A percentile compares a stretch with the other conserved stretches of the same genome.
These are phyloP conservation scores for Elymus sibiricus DNA, from an alignment of 176 grass and related monocot species.

Conservation along the genomic window DNA sequence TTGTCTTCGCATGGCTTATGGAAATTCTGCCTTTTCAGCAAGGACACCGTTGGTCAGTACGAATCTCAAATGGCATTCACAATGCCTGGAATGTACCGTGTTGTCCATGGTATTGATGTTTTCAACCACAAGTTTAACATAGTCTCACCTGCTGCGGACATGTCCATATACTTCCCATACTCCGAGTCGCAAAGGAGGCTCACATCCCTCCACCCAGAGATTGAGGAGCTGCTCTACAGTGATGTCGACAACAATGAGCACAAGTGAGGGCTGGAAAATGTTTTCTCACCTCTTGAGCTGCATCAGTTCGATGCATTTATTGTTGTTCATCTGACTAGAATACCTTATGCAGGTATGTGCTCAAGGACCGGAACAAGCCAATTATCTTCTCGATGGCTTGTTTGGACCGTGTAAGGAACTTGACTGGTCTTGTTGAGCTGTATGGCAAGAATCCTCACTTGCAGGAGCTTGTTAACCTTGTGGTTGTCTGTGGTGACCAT, in stretches of 20 bases:
- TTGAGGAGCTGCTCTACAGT: slow-evolving; percentile 87
- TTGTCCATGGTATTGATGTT: slow-evolving; percentile 96
- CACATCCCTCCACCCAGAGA: slow-evolving; percentile 93
- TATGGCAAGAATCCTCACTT: slow-evolving; percentile 68
- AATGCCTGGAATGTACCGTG: slow-evolving; percentile 89
- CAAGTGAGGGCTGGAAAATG: slow-evolving; percentile 48
- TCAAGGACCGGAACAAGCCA: slow-evolving; percentile 89
- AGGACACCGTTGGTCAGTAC: slow-evolving; percentile 96
- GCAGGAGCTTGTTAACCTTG: slow-evolving; percentile 91
- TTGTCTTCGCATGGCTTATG: not conserved
- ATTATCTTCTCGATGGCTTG: slow-evolving; percentile 99
- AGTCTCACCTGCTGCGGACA: slow-evolving; percentile 87
- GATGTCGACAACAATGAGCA: slow-evolving; percentile 72
- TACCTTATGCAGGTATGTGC: slow-evolving; percentile 53
- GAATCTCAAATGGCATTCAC: slow-evolving; percentile 97
- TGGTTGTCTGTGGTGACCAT: slow-evolving; percentile 95
- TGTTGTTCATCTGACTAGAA: not conserved
- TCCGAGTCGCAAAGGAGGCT: slow-evolving; percentile 80
- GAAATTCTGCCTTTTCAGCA: slow-evolving; percentile 57
- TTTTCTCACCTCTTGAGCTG: not conserved
- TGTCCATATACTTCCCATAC: slow-evolving; percentile 94
- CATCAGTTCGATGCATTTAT: not conserved
- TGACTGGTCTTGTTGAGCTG: slow-evolving; percentile 89
- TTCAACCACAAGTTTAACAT: slow-evolving; percentile 99
- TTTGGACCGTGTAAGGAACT: slow-evolving; percentile 89